Evolutionary conservation across 257 asterid genomes (phyloP), one percentile per base, ranked within the genome.

Genomic region (Eustoma russellianum): DNA sequence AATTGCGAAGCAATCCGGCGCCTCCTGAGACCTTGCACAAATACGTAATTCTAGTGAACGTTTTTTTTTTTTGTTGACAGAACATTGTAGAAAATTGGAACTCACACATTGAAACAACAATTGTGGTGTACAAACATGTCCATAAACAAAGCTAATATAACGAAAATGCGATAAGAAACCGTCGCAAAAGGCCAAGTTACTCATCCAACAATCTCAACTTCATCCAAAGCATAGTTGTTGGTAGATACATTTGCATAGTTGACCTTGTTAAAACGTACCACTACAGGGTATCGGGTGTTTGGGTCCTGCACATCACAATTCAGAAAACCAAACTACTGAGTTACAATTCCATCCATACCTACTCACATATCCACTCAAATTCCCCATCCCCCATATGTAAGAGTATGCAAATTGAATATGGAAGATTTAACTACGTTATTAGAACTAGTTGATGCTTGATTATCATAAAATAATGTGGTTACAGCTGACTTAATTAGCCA

Each of bases 171-270:
- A 65, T 59, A 57, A 5, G 34, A 50, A 34, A 46, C 11, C 43
- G 16, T 17, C 55, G 57, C 46, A 43, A 9, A 7, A 38, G 6
- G 43, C 43, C 9, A 11, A 7, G 43, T 2, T 38, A 11, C 58
- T 79, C 70, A 79, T 61, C 57, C 52, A 33, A 83, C 77, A 55
- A 69, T 62, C 58, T 85, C 82, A 1, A 89, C 75, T 75, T 89
- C 97, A 60, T 89, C 97, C 82, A 89, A 70, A 19, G 93, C 94
- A 44, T 83, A 89, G 80, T 89, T 89, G 97, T 89, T 89, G 62
- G 97, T 86, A 0, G 97, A 89, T 56, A 89, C 80, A 68, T 86
- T 89, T 0, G 97, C 94, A 56, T 86, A 89, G 56, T 89, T 89
- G 80, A 86, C 97, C 65, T 89, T 89, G 83, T 75, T 76, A 74